Base-by-base conservation (phyloP, 768 basidiomycete genomes). In the Tephrocybe rancida region DNA sequence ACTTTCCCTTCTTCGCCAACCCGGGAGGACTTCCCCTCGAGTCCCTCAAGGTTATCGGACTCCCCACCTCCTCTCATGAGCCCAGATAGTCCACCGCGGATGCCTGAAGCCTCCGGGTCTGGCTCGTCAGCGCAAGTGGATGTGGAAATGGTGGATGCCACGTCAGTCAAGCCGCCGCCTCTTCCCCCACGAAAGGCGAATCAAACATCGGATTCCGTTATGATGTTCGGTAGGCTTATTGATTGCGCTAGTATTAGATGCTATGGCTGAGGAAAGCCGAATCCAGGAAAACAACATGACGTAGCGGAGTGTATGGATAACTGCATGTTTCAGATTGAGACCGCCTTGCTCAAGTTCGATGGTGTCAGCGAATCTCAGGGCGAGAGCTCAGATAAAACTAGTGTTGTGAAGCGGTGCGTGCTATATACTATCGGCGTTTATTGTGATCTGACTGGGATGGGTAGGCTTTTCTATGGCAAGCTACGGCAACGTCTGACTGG, bases 271-370 rank as follows among this genome's bases (percentile, higher is more conserved):
- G 29, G 29, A 44, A 37, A 52, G 7, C 19, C 2, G 7, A 30
- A 34, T 24, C 29, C 52, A 93, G 95, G 96, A 5, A 88, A 90
- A 62, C 97, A 99, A 64, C 96, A 99, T 64, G 97, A 99, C 67
- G 95, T 98, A 11, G 88, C 96, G 0, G 97, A 99, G 71, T 98
- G 96, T 71, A 93, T 98, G 89, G 96, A 98, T 70, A 98, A 98
- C 63, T 95, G 95, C 74, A 90, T 99, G 80, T 97, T 97, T 73
- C 97, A 98, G 70, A 94, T 98, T 46, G 97, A 99, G 70, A 89
- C 92, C 3, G 95, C 94, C 1, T 68, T 93, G 43, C 76, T 93
- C 34, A 90, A 90, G 62, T 89, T 94, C 55, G 83, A 83, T 46
- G 78, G 71, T 3, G 62, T 76, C 45, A 69, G 67, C 52, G 82